Conservation (phyloP, 495 filamentous ascomycete species). For the Lichenothelia convexa region DNA sequence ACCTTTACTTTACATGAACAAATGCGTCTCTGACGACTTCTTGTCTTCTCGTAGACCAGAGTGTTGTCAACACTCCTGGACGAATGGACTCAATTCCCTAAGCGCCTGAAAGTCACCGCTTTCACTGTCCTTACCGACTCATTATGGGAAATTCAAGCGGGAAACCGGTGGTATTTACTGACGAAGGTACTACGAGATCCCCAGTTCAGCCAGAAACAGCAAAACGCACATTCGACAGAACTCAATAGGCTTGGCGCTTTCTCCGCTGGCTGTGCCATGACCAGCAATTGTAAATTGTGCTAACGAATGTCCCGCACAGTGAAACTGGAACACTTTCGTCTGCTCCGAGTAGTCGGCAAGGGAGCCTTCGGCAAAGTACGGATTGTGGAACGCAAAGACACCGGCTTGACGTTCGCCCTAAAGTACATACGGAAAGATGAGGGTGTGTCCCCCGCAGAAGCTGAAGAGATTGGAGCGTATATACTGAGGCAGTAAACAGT, state of each 20-base stretch:
- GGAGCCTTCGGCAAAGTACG: slow-evolving; percentile 97
- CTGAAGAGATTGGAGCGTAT: neutral
- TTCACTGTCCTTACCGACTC: too few species aligned
- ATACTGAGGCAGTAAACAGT: slow-evolving; percentile 35
- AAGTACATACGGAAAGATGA: slow-evolving; percentile 99
- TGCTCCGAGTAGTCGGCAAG: slow-evolving; percentile 88
- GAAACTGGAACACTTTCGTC: slow-evolving; percentile 92
- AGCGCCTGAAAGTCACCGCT: too few species aligned
- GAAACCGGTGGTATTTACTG: slow-evolving; percentile 78
- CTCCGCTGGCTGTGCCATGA: neutral
- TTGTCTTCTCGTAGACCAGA: too few species aligned
- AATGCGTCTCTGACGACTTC: too few species aligned
- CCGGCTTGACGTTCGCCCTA: slow-evolving; percentile 77
- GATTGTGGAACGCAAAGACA: slow-evolving; percentile 95
- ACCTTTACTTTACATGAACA: too few species aligned
- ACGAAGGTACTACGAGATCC: slow-evolving; percentile 57
- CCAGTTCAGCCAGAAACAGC: neutral
- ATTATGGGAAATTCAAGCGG: slow-evolving; percentile 97
- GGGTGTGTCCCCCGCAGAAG: slow-evolving; percentile 34
- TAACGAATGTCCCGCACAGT: slow-evolving; percentile 30
- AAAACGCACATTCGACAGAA: too few species aligned
- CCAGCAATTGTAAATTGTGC: neutral
- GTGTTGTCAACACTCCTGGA: too few species aligned
- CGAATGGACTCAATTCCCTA: too few species aligned
- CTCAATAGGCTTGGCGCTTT: too few species aligned